Percentiles rank a stretch among this genome's conserved stretches.
phyloP scores from a whole-genome alignment of 106 monocot genomes.

The Allium cepa region DNA sequence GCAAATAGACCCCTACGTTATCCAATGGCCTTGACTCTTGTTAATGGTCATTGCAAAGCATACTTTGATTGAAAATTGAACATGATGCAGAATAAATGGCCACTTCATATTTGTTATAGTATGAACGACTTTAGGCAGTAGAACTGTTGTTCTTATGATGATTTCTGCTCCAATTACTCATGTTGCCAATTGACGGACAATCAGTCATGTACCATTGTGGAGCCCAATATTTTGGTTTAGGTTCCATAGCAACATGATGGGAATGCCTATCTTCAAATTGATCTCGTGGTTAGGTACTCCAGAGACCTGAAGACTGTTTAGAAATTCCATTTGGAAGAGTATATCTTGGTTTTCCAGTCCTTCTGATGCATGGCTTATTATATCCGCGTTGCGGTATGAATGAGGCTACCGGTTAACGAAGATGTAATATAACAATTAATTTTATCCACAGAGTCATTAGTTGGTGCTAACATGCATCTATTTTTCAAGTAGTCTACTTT shows the following conservation, averaged over 20 bases:
- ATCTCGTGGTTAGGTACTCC: not conserved
- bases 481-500: not conserved
- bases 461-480: not conserved
- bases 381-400: not conserved
- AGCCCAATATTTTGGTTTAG: constrained; percentile 7
- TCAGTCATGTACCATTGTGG: constrained; percentile 14
- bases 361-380: not conserved
- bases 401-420: not conserved
- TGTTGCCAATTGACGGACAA: constrained; percentile 2
- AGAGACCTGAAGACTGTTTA: not conserved
- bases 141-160: not conserved
- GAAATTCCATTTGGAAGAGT: not conserved
- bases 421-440: not conserved
- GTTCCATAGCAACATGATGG: constrained; percentile 12
- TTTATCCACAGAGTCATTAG: not conserved
- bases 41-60: no score
- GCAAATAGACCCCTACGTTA: no score
- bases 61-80: no score
- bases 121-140: not conserved
- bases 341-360: not conserved
- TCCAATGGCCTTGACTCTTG: no score
- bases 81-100: no score
- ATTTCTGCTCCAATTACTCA: constrained; percentile 6
- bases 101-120: no score
- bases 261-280: constrained; percentile 5